A percentile compares a stretch with the other conserved stretches of the same genome.
Evolutionary conservation across 1,284 basidiomycete species (phyloP).

Genomic region (Ceratobasidium sp.): DNA sequence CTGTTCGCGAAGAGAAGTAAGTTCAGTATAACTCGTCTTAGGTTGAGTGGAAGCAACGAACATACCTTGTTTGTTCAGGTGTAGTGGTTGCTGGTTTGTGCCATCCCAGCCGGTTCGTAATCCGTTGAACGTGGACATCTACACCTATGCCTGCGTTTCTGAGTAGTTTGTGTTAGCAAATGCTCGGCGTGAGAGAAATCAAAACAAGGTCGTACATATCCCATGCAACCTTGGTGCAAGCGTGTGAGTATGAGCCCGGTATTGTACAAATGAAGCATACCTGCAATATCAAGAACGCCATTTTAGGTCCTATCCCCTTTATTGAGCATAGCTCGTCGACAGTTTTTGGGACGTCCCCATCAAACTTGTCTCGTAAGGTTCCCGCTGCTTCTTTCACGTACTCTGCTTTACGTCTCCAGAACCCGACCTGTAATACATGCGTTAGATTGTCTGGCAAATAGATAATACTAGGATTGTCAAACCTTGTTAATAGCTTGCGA

Average conservation of each 20-base stretch:
- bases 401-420: conserved; percentile 89
- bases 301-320: conserved; percentile 92
- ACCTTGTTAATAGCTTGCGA: conserved; percentile 83
- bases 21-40: not conserved
- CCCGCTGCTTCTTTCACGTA: conserved; percentile 69
- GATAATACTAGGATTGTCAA: not conserved
- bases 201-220: conserved; percentile 69
- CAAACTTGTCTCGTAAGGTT: conserved; percentile 76
- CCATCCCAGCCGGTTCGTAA: conserved; percentile 94
- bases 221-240: conserved; percentile 70
- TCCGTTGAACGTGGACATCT: conserved; percentile 95
- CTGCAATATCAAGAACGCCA: conserved; percentile 89
- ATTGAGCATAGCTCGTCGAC: conserved; percentile 86
- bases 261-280: conserved; percentile 3
- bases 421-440: conserved; percentile 67
- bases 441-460: not conserved
- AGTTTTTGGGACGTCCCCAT: conserved; percentile 86
- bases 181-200: not conserved
- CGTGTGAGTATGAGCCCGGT: not conserved
- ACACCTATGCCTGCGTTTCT: conserved; percentile 97
- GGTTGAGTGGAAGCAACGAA: not conserved
- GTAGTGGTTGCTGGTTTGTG: conserved; percentile 85
- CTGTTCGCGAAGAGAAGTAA: conserved; percentile 58
- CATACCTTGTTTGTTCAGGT: conserved; percentile 87
- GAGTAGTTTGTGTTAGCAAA: conserved; percentile 2